Base-by-base conservation (phyloP, 768 basidiomycete species). In the Sutorius australiensis region DNA sequence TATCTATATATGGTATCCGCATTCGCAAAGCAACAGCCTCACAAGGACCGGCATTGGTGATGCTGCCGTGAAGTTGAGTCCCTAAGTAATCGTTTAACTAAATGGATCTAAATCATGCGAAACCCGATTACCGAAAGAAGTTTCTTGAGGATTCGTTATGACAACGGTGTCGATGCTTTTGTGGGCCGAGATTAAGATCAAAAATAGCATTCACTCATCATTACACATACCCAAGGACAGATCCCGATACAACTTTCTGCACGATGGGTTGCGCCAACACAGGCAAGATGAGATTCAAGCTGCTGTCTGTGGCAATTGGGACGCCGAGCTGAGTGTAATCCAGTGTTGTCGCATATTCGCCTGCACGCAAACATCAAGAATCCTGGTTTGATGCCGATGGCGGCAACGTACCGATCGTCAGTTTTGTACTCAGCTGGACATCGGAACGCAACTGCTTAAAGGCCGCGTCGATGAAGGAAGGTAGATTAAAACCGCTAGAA, bases 11-110 rank as follows among this genome's bases (percentile, higher is more conserved):
- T 31, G 43, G n/a, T 14, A 38, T 17, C 42, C 14, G 17, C 30
- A 40, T 52, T 28, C 17, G 27, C 7, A 21, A 17, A 45, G 34
- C 8, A 36, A 41, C 31, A 32, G 67, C 41, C 84, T 53, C 67
- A 87, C 86, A 89, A 39, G 87, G 87, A 14, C 87, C 87, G 28
- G 87, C 80, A 46, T 87, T 81, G 13, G 76, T 78, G 56, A 89
- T 86, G 27, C 75, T 77, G 21, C 87, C 87, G 31, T 76, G 79
- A 50, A 89, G 66, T 45, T 69, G 67, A 3, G 80, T 75, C 21
- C 67, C 82, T 84, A 48, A 14, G 36, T 13, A 34, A n/a, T 28
- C 11, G 24, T 27, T 64, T 17, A 59, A 48, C 14, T 24, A 41
- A 52, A 39, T 21, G 33, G 41, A 16, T 28, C 19, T 16, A 14